Evolutionary conservation across 352 stramenopile genomes (phyloP), one percentile per base, ranked within the genome.

Genomic region (Thalassiosira livingstoniorum): DNA sequence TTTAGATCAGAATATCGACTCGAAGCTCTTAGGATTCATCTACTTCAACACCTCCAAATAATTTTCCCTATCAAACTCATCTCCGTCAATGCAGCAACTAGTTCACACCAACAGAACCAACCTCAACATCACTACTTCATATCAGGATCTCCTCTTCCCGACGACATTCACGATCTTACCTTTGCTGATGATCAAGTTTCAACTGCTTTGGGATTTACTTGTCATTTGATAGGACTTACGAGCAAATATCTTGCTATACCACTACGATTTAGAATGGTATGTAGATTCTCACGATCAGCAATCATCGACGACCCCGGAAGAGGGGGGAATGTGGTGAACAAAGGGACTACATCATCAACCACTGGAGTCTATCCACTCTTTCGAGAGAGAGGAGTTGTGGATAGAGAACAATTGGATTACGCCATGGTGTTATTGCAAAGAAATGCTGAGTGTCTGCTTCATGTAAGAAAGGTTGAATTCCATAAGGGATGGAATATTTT

Each of bases 161-260:
- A 76, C 5, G 84, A 91, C 67, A 80, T 92, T 27, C 79, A 89
- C 53, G 74, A 65, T 11, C 77, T 63, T 34, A 47, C 53, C 3
- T 78, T 88, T 29, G 63, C 79, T 4, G 86, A 93, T 66, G 89
- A 92, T 68, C 80, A 91, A 78, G 61, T 90, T 0, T 91, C 83
- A 2, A 75, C 87, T 27, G 78, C 84, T 0, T 65, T 93, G 29
- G 89, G 89, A 45, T 90, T 86, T 73, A 70, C 82, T 25, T 90
- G 80, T 60, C 80, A 92, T 73, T 73, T 87, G 37, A 55, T 92
- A n/a, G 71, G 80, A 54, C 81, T 93, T 57, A 83, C 81, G 32
- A 82, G 72, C 67, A 93, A 93, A 75, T 93, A 93, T 62, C 70
- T 91, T 2, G 58, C 57, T 25, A 84, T 92, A 29, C 58, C 75